phyloP scores from a whole-genome alignment of 176 grass and related monocot species.

The Ananas comosus region DNA sequence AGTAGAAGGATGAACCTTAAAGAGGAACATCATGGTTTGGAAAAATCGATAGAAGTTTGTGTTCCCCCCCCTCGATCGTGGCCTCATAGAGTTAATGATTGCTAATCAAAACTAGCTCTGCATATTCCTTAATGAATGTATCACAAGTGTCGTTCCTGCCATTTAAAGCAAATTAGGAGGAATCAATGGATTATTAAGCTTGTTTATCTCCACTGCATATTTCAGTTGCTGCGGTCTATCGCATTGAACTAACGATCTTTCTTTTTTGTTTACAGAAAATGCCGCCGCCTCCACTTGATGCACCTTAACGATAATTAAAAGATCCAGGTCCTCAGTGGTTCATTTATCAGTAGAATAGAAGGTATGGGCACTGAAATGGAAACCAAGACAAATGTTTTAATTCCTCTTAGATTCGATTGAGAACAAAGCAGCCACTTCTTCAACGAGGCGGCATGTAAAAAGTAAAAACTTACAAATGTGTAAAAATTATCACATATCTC shows the following conservation, averaged over 20 bases:
- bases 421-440: no score
- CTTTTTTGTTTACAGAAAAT: conserved; percentile 26
- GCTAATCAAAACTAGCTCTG: background rate
- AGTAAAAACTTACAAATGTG: no score
- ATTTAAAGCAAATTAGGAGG: background rate
- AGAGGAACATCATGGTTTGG: no score
- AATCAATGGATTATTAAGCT: background rate
- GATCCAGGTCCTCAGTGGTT: background rate
- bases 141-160: no score
- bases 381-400: no score
- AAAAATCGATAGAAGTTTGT: no score
- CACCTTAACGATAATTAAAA: conserved; percentile 1
- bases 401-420: no score
- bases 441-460: no score
- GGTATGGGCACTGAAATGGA: background rate
- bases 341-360: background rate
- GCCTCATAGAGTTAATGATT: background rate
- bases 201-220: background rate
- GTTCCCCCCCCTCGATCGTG: no score
- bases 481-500: no score
- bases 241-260: background rate
- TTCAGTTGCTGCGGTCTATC: background rate
- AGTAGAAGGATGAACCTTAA: no score
- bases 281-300: background rate
- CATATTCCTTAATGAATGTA: no score